Evolutionary conservation across 768 basidiomycete species (phyloP).

Genomic region (Suillus americanus): DNA sequence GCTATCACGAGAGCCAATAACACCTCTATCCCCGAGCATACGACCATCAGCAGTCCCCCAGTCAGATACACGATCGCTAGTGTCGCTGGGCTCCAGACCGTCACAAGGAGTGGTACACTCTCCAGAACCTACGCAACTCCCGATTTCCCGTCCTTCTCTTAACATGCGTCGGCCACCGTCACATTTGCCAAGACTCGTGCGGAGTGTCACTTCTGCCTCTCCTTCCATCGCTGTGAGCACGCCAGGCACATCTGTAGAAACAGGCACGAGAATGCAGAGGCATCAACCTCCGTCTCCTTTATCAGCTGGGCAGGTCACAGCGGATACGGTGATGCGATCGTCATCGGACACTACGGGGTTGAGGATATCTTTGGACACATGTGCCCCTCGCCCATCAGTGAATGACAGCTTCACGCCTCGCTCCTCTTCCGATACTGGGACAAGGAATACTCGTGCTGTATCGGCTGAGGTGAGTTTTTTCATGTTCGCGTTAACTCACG

Average conservation of each 20-base stretch:
- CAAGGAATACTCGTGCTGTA: not conserved
- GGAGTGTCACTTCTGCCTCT: not conserved
- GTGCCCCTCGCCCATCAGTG: not conserved
- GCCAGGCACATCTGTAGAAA: not conserved
- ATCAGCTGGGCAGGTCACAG: not conserved
- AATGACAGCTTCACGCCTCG: not conserved
- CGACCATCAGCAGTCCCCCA: constrained; percentile 6
- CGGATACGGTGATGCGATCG: not conserved
- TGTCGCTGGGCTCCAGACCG: not conserved
- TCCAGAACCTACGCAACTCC: not conserved
- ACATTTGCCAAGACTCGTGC: constrained; percentile 2
- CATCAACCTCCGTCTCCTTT: not conserved
- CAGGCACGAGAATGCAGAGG: not conserved
- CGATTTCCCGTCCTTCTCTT: not conserved
- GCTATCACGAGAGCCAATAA: not conserved
- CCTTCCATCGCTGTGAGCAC: not conserved
- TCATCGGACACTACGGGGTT: not conserved
- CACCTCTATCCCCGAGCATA: not conserved
- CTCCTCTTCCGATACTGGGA: not conserved
- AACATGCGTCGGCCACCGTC: not conserved
- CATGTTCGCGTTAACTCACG: too few species aligned
- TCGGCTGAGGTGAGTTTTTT: not conserved
- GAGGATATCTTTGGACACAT: not conserved
- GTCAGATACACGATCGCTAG: constrained; percentile 17
- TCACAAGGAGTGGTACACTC: not conserved